Conservation (phyloP, 805 yeast species). For the Scheffersomyces spartinae region DNA sequence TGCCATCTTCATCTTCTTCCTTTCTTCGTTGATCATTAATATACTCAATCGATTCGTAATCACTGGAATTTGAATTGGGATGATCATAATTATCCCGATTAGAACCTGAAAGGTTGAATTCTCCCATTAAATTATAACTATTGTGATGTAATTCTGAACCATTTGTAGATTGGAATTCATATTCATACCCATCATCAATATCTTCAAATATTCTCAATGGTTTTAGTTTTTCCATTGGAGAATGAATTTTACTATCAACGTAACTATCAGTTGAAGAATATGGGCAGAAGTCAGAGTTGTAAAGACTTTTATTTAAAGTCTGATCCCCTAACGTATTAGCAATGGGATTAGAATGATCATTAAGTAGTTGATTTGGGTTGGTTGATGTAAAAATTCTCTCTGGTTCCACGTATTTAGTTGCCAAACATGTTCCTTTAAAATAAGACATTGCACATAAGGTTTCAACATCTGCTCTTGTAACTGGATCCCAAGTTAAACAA, state of each 20-base stretch:
- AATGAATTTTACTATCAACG: neutral
- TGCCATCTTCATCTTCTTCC: too few relatives aligned
- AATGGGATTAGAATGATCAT: neutral
- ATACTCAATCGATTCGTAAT: too few relatives aligned
- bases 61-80: too few relatives aligned
- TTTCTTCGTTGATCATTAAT: too few relatives aligned
- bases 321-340: neutral
- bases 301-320: neutral
- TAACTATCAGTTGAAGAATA: neutral
- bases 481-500: constrained; percentile 74
- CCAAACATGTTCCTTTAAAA: constrained; percentile 33
- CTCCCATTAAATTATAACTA: too few relatives aligned
- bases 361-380: neutral
- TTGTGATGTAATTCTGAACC: too few relatives aligned
- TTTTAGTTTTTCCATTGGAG: neutral
- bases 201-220: constrained; percentile 6
- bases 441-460: constrained; percentile 39
- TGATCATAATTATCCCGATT: too few relatives aligned
- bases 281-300: neutral
- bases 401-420: constrained; percentile 9
- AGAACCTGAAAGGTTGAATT: too few relatives aligned
- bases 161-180: constrained; percentile 3
- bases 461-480: constrained; percentile 42
- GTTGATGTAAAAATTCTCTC: constrained; percentile 4
- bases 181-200: constrained; percentile 12